These are phyloP conservation scores for Mortierella sp. DNA, from an alignment of 371 early-diverging fungal genomes.

Conservation along the genomic window DNA sequence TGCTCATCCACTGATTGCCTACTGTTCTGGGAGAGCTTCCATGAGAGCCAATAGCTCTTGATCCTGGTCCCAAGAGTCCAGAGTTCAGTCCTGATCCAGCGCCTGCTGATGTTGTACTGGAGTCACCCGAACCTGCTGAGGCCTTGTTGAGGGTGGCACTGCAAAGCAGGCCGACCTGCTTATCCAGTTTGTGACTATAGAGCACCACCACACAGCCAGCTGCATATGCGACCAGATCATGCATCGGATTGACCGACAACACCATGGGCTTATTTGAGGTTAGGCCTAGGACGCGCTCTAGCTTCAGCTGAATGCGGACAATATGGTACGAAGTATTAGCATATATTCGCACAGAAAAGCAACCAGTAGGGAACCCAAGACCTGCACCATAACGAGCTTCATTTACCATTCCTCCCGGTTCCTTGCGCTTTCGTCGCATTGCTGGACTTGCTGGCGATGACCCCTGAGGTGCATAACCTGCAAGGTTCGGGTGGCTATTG, in stretches of 20 bases:
- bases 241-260: conserved; percentile 64
- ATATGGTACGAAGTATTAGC: no score
- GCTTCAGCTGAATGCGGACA: conserved; percentile 59
- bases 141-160: conserved; percentile 36
- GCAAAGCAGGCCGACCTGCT: conserved; percentile 72
- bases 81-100: conserved; percentile 11
- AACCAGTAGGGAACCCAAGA: neutral
- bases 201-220: conserved; percentile 81
- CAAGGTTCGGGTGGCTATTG: neutral
- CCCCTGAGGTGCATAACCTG: conserved; percentile 1
- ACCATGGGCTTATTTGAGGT: conserved; percentile 68
- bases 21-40: conserved; percentile 23
- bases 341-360: no score
- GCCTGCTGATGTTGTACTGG: no score
- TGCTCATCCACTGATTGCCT: conserved; percentile 37
- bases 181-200: conserved; percentile 76
- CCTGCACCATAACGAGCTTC: neutral
- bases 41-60: conserved; percentile 15
- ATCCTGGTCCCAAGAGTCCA: neutral
- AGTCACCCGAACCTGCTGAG: conserved; percentile 31
- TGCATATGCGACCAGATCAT: conserved; percentile 77
- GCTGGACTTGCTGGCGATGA: conserved; percentile 19
- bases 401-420: conserved; percentile 33
- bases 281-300: conserved; percentile 73
- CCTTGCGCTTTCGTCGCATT: conserved; percentile 48